Base-by-base conservation (phyloP, 345 rosid genomes). In the rapeseed (Brassica napus) region DNA sequence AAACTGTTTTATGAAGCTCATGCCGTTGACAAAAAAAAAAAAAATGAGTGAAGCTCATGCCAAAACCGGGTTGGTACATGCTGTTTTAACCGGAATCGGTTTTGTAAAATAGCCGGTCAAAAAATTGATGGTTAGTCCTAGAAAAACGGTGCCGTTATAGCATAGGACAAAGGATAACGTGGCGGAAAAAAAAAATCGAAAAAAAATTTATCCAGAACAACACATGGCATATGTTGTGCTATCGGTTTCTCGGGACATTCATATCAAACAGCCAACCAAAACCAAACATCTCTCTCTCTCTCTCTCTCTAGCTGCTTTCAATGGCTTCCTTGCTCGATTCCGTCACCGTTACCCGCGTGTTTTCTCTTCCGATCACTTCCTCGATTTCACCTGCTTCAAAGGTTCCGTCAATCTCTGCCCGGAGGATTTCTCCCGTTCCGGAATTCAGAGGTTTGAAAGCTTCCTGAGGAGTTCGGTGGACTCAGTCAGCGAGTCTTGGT, bases 301-400 rank as follows among this genome's bases (percentile, higher is more conserved):
- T n/a, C n/a, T n/a, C 64, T 71, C 69, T 68, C 75, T 75, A 16
- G 28, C 77, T 64, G 28, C 74, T 81, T 49, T 72, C 81, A 8
- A 81, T 81, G 84, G 81, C 84, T 58, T 66, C 81, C 5, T 34
- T 77, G 71, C 78, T 81, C 35, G 81, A 81, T 72, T 81, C 84
- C 15, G 77, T 82, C 66, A 82, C 75, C 23, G 84, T 60, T 2
- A 77, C 81, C 31, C 84, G 77, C 77, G 76, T 72, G 5, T 76
- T 72, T 62, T 28, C 78, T 72, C 70, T 81, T 0, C 75, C 84
- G 42, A 67, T 68, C 6, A 3, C 69, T 1, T 60, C 73, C 9
- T 80, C 83, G n/a, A 30, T 70, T 28, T 75, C 79, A 11, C 28
- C 83, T 49, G 21, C 71, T 64, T 54, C 80, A 9, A 7, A 63